Conservation (phyloP, 2,329 filamentous ascomycete species). For the Fusarium guadeloupense region DNA sequence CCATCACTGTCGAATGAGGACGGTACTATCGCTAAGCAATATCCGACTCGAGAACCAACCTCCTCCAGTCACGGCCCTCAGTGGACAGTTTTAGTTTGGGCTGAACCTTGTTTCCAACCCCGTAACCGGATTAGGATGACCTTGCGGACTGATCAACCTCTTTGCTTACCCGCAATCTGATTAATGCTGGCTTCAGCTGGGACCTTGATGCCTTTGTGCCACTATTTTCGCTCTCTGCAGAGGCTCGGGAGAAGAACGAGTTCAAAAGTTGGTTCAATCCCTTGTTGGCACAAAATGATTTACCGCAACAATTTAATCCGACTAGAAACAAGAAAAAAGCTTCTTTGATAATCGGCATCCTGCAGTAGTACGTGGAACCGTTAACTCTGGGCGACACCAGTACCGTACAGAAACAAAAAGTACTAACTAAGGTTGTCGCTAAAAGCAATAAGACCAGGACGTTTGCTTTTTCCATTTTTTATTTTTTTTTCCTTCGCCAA, state of each 20-base stretch:
- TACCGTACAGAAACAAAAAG: slow-evolving; percentile 7
- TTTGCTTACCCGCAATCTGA: slow-evolving; percentile 28
- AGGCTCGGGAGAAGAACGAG: background rate
- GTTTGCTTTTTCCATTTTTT: too few species aligned
- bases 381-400: slow-evolving; percentile 5
- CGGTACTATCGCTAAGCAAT: slow-evolving; percentile 1
- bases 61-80: slow-evolving; percentile 2
- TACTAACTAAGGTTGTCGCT: slow-evolving; percentile 16
- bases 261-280: slow-evolving; percentile 2
- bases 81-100: slow-evolving; percentile 22
- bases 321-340: slow-evolving; percentile 7
- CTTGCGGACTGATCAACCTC: slow-evolving; percentile 22
- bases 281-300: background rate
- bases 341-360: slow-evolving; percentile 6
- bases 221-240: slow-evolving; percentile 17
- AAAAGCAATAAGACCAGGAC: background rate
- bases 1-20: slow-evolving; percentile 15
- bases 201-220: slow-evolving; percentile 21
- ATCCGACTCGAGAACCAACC: slow-evolving; percentile 25
- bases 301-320: slow-evolving; percentile 8
- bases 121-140: slow-evolving; percentile 28
- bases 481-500: slow-evolving; percentile 23
- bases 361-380: slow-evolving; percentile 11
- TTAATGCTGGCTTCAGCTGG: slow-evolving; percentile 19
- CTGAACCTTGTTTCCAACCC: slow-evolving; percentile 33